Base-by-base conservation (phyloP, 495 filamentous ascomycete species). In the Trichoderma virens region DNA sequence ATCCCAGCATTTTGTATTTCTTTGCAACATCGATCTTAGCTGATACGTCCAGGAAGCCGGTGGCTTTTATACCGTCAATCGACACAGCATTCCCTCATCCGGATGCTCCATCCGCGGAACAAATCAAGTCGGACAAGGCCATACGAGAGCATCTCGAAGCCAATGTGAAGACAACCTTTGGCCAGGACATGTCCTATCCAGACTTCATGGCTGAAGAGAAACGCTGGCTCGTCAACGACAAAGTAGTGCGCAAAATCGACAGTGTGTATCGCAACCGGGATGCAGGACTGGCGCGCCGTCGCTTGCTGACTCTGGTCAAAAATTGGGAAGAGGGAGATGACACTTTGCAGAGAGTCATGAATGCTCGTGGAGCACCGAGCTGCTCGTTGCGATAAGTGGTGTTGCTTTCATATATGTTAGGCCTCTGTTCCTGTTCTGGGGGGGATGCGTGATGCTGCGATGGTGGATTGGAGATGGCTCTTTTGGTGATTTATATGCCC, bases 211-310 rank as follows among this genome's bases (percentile, higher is more conserved):
- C 30, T 13, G 59, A 64, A 27, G 69, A 71, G 61, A 71, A 75
- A 64, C 69, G 68, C 35, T 70, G 73, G 34, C 76, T 71, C 63
- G 47, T 78, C 7, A 66, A 71, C 18, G 76, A 70, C 64, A 70
- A 72, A 6, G 68, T 76, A 63, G 70, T 78, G 11, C 64, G 77
- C n/a, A 70, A 73, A 20, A 74, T 79, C 47, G 70, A 79, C 60
- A 72, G 70, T 30, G 74, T 75, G 38, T 79, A 79, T 66, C 72
- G 75, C 13, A 78, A 76, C 68, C 66, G 70, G 7, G 71, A 77
- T 39, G 72, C 76, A 13, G 70, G 65, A 5, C 25, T 71, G n/a
- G 76, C 75, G 3, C 59, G 72, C n/a, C 60, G 70, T 18, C 70
- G 73, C 16, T n/a, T 70, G 64, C 69, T 67, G 66, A 67, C 63